These are phyloP conservation scores for Yamadazyma phyllophila DNA, from an alignment of 805 yeast genomes.

Conservation along the genomic window DNA sequence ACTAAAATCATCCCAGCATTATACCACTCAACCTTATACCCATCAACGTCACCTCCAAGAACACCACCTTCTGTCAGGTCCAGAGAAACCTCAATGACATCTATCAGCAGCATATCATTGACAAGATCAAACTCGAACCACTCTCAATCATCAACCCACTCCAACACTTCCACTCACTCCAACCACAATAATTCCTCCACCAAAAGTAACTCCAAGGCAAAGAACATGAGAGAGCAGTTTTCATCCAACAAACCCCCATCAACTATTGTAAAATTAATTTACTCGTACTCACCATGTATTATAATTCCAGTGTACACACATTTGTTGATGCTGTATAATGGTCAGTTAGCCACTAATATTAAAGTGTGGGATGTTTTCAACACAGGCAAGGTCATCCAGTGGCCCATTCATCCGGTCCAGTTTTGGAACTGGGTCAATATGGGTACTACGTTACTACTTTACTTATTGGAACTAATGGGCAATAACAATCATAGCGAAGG, in stretches of 20 bases:
- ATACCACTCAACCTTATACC: slow-evolving; percentile 39
- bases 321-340: slow-evolving; percentile 83
- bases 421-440: slow-evolving; percentile 98
- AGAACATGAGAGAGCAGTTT: slow-evolving; percentile 5
- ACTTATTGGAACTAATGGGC: slow-evolving; percentile 70
- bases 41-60: slow-evolving; percentile 39
- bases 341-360: slow-evolving; percentile 64
- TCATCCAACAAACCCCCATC: slow-evolving; percentile 20
- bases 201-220: neutral
- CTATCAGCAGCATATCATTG: slow-evolving; percentile 17
- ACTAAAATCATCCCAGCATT: slow-evolving; percentile 88
- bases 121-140: slow-evolving; percentile 8
- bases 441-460: slow-evolving; percentile 73
- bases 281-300: slow-evolving; percentile 90
- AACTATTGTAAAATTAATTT: slow-evolving; percentile 54
- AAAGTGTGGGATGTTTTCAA: slow-evolving; percentile 58
- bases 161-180: slow-evolving; percentile 13
- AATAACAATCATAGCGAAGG: slow-evolving; percentile 28
- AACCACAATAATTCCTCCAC: neutral
- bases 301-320: slow-evolving; percentile 95
- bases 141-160: slow-evolving; percentile 5
- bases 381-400: slow-evolving; percentile 21
- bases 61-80: slow-evolving; percentile 38
- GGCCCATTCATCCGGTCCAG: slow-evolving; percentile 74
- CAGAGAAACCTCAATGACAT: slow-evolving; percentile 28